Evolutionary conservation across 1,284 basidiomycete species (phyloP).

Genomic region (Sphagnurus paluster): DNA sequence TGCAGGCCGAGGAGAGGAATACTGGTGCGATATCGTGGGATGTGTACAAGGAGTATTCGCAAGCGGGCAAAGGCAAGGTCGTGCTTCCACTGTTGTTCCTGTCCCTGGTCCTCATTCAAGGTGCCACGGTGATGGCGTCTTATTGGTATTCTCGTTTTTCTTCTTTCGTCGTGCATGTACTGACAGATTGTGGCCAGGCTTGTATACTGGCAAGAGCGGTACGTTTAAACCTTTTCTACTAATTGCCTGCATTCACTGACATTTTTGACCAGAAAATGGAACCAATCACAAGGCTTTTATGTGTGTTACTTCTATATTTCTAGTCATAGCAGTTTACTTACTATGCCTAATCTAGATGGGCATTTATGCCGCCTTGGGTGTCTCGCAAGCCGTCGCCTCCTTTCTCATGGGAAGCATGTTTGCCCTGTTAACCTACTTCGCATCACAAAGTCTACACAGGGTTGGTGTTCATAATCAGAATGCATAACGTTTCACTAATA

Average conservation of each 20-base stretch:
- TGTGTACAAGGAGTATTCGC: conserved; percentile 55
- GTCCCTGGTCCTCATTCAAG: conserved; percentile 57
- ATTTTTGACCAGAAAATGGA: conserved; percentile 43
- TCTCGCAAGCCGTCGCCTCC: conserved; percentile 39
- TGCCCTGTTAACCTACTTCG: conserved; percentile 64
- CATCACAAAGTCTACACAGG: conserved; percentile 40
- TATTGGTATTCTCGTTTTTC: conserved; percentile 49
- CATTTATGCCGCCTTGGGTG: conserved; percentile 59
- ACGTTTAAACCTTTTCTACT: conserved; percentile 7
- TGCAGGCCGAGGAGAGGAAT: conserved; percentile 67
- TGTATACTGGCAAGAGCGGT: conserved; percentile 71
- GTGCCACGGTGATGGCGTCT: conserved; percentile 59
- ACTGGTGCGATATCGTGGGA: conserved; percentile 53
- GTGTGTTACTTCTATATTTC: conserved; percentile 32
- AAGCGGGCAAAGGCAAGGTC: conserved; percentile 54
- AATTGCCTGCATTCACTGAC: neutral
- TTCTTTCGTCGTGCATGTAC: neutral
- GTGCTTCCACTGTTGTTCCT: conserved; percentile 55
- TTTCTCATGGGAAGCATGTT: conserved; percentile 59
- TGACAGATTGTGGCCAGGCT: conserved; percentile 40
- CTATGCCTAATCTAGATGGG: conserved; percentile 52
- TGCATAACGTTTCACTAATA: conserved; percentile 36
- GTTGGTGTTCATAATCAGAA: conserved; percentile 28
- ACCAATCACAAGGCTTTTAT: conserved; percentile 56
- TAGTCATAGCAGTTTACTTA: neutral